Evolutionary conservation across 2,329 filamentous ascomycete genomes (phyloP), one percentile per base, ranked within the genome.

Genomic region (Neofusicoccum parvum): DNA sequence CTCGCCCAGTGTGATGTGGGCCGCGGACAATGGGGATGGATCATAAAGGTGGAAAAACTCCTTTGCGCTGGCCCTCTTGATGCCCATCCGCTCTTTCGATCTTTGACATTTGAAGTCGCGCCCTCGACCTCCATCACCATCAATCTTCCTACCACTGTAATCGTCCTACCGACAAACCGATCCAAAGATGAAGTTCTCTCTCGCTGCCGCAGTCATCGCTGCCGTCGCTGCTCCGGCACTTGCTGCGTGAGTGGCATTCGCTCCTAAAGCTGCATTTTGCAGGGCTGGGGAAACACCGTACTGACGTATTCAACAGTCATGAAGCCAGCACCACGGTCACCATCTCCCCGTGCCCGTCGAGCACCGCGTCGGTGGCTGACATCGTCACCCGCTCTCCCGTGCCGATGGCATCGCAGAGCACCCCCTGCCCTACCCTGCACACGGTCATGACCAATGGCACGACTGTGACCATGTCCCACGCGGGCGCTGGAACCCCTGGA

Each of bases 381-480:
- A 48, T 65, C 5, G 48, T 65, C 27, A 60, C 64, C 2, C 64
- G 64, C 48, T 43, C 48, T 5, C 64, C 64, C 20, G 48, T 53
- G 14, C 17, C 20, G 2, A 32, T 39, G 37, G 15, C 11, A 12
- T 36, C 62, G 37, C 37, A 39, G 32, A 54, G 36, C 32, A 62
- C 64, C 1, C 64, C 64, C 9, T 60, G 53, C 32, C 53, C 64
- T 4, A 60, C 64, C 17, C 17, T 65, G 34, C 20, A 37, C 17
- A 51, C 41, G 23, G 56, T 65, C n/a, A 53, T 36, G 54, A 53
- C 64, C 12, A 65, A 62, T 37, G 64, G 56, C 11, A 62, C 62
- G 15, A 32, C 48, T 11, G 48, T 65, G 10, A 65, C 63, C 5
- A 46, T 64, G 39, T 48, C 62, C 23, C 41, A 53, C 9, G 27